Evolutionary conservation across 108 stramenopile genomes (phyloP).

Genomic region (Cyclostephanos tholiformis): DNA sequence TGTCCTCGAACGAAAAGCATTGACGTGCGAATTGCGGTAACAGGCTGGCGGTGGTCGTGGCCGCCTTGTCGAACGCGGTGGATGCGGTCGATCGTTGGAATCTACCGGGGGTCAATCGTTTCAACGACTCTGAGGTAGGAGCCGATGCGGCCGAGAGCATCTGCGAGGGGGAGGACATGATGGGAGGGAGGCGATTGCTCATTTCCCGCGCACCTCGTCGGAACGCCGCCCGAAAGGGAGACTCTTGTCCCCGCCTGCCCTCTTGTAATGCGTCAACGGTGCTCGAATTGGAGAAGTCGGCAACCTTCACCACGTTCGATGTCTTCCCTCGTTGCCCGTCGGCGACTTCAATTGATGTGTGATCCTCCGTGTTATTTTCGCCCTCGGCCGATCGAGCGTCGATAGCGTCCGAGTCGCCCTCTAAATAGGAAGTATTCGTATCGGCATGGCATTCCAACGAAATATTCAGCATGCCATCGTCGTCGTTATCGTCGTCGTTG

Average conservation of each 20-base stretch:
- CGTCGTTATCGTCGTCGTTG: not conserved
- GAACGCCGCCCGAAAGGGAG: conserved; percentile 41
- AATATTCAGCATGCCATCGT: conserved; percentile 15
- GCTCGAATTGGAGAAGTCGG: conserved; percentile 20
- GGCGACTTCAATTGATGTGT: not conserved
- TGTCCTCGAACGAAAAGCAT: conserved; percentile 52
- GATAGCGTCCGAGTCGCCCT: conserved; percentile 6
- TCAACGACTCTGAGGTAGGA: not conserved
- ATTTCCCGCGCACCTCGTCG: conserved; percentile 23
- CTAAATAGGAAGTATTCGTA: conserved; percentile 12
- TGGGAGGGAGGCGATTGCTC: conserved; percentile 21
- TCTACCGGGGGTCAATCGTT: conserved; percentile 15
- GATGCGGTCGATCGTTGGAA: conserved; percentile 7
- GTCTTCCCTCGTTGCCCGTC: not conserved
- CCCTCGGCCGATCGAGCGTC: not conserved
- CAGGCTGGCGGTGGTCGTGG: conserved; percentile 17
- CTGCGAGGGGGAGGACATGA: not conserved
- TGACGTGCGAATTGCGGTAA: conserved; percentile 41
- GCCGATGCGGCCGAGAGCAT: not conserved
- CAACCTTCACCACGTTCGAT: conserved; percentile 2
- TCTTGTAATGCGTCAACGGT: not conserved
- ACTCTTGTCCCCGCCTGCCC: conserved; percentile 22
- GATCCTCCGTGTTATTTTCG: not conserved
- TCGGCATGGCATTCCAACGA: conserved; percentile 36
- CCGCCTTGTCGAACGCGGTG: conserved; percentile 12